phyloP scores from a whole-genome alignment of 768 basidiomycete genomes.

The Macrocybe gigantea region DNA sequence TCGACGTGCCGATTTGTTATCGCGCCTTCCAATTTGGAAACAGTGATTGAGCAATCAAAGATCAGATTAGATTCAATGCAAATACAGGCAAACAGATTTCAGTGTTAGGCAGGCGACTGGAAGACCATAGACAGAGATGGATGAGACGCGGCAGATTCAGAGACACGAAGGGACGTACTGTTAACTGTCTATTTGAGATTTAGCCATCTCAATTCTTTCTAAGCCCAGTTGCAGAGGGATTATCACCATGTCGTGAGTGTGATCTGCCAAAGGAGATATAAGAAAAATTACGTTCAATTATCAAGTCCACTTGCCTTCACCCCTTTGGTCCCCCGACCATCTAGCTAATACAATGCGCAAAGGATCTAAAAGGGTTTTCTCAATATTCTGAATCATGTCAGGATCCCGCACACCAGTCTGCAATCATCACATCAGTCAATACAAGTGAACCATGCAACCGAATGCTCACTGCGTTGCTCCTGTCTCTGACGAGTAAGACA shows the following conservation, averaged over 20 bases:
- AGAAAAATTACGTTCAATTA: too few relatives aligned
- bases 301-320: too few relatives aligned
- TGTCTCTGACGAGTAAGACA: constrained; percentile 54
- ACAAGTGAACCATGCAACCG: background rate
- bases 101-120: too few relatives aligned
- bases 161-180: background rate
- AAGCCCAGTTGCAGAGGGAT: constrained; percentile 44
- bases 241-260: constrained; percentile 29
- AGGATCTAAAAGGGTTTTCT: constrained; percentile 39
- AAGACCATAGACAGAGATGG: too few relatives aligned
- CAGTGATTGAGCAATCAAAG: too few relatives aligned
- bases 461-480: constrained; percentile 42
- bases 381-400: constrained; percentile 37
- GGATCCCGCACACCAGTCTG: constrained; percentile 49
- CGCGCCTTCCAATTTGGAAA: too few relatives aligned
- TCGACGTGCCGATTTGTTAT: too few relatives aligned
- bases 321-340: constrained; percentile 14
- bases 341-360: constrained; percentile 29
- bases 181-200: constrained; percentile 6
- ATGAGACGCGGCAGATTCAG: too few relatives aligned
- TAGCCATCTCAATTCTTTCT: constrained; percentile 41
- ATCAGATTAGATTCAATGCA: too few relatives aligned
- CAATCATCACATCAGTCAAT: background rate
- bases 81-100: too few relatives aligned
- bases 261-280: constrained; percentile 6